Evolutionary conservation across 2,329 filamentous ascomycete genomes (phyloP).

Genomic region (Claviceps sorghi): DNA sequence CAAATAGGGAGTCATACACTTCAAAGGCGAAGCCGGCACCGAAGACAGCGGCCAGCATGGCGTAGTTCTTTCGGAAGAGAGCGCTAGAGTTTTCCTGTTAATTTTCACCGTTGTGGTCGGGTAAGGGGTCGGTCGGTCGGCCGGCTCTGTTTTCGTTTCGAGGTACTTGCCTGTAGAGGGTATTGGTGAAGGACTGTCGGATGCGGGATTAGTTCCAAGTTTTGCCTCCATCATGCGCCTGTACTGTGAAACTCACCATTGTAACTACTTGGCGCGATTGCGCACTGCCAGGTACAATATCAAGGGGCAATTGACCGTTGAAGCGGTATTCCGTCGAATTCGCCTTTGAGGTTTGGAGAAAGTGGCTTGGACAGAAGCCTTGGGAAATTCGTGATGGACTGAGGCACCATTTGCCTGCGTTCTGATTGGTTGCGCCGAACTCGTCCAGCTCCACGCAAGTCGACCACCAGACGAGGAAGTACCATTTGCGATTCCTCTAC

Average conservation of each 20-base stretch:
- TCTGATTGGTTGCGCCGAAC: constrained; percentile 16
- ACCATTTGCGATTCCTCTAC: no score
- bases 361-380: constrained; percentile 5
- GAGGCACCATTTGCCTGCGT: constrained; percentile 16
- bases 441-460: neutral
- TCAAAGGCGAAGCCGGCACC: constrained; percentile 78
- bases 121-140: constrained; percentile 2
- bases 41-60: constrained; percentile 82
- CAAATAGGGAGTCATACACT: constrained; percentile 50
- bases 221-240: neutral
- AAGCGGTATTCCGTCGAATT: constrained; percentile 14
- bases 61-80: constrained; percentile 72
- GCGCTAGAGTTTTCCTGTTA: constrained; percentile 38
- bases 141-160: constrained; percentile 5
- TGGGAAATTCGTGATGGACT: constrained; percentile 16
- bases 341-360: constrained; percentile 13
- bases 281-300: constrained; percentile 13
- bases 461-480: neutral
- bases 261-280: constrained; percentile 19
- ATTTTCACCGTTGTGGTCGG: constrained; percentile 9
- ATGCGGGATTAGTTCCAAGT: constrained; percentile 22
- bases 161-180: constrained; percentile 25
- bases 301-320: constrained; percentile 13
- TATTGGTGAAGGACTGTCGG: constrained; percentile 20
- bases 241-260: constrained; percentile 20